Base-by-base conservation (phyloP, 78 protist species). In the Tieghemostelium lacteum region DNA sequence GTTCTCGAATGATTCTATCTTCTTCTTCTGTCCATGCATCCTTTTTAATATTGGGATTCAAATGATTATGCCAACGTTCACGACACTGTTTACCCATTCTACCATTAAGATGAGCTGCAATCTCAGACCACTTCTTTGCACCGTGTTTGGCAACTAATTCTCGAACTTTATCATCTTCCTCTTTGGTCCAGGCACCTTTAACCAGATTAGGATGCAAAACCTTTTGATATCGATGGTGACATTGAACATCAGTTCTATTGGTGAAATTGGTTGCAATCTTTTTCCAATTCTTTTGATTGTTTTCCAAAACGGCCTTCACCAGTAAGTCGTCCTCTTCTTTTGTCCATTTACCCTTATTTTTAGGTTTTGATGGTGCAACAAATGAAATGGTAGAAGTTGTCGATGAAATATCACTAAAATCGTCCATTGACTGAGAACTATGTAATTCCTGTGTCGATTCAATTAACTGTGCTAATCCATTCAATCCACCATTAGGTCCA, bases 121-220 rank as follows among this genome's bases (percentile, higher is more conserved):
- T 92, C 54, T 74, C 55, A 24, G 96, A 93, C 98, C 98, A 96
- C 60, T 96, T 89, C 87, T 89, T 95, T 24, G 97, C 86, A 14
- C 98, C 98, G 87, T 87, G 24, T 4, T 22, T 31, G n/a, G 42
- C 65, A 10, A 95, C 97, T 37, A 95, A 73, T 73, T 94, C 88
- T 1, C 74, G 19, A 0, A 95, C 85, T 61, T 65, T 83, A 0
- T 93, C 94, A 40, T 95, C 97, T 33, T 95, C 97, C 24, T 92
- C 97, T 33, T 92, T 87, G 29, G 96, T 93, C 98, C 98, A 97
- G 2, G 98, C 92, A n/a, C 98, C 98, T 73, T 97, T 97, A 52
- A 95, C 92, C 19, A 95, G 67, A 49, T 85, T 70, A 1, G 97
- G 96, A 58, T 95, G 95, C 26, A 95, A 67, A 10, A 97, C 98